Percentiles rank a stretch among this genome's conserved stretches.
phyloP scores from a whole-genome alignment of 257 asterid genomes.

The Solanum arcanum region DNA sequence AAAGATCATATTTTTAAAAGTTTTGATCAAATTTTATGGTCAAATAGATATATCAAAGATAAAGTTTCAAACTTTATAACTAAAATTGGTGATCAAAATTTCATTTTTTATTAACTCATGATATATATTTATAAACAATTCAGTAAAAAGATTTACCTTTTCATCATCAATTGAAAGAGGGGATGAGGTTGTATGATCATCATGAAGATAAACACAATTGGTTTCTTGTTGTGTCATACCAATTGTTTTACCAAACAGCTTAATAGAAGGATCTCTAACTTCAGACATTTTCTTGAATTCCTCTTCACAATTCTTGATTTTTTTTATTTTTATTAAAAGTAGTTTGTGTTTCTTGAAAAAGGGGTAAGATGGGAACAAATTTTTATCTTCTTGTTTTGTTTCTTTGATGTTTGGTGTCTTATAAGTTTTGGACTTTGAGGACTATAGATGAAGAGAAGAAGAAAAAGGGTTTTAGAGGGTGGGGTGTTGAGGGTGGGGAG shows the following conservation, averaged over 20 bases:
- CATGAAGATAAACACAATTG: conserved; percentile 2
- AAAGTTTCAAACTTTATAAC: not conserved
- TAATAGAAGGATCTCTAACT: conserved; percentile 39
- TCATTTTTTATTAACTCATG: not conserved
- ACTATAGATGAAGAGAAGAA: conserved; percentile 1
- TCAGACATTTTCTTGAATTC: conserved; percentile 32
- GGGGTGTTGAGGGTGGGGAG: conserved; percentile 12
- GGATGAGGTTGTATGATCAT: conserved; percentile 11
- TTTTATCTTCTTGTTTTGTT: not conserved
- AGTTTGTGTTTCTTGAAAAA: not conserved
- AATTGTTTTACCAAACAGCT: conserved; percentile 77
- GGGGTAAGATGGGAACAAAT: not conserved
- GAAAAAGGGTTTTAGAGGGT: conserved; percentile 9
- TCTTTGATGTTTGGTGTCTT: not conserved
- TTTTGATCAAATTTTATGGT: not conserved
- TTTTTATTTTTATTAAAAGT: not conserved
- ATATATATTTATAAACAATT: not conserved
- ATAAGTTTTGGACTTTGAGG: not conserved
- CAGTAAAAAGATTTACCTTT: conserved; percentile 28
- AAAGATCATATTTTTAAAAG: not conserved
- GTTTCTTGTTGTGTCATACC: conserved; percentile 17
- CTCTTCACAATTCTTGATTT: not conserved
- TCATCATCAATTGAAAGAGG: conserved; percentile 17
- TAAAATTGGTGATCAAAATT: not conserved
- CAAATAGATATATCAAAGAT: not conserved